Conservation (phyloP, 140 eudicot genomes). For the Flaveria floridana region DNA sequence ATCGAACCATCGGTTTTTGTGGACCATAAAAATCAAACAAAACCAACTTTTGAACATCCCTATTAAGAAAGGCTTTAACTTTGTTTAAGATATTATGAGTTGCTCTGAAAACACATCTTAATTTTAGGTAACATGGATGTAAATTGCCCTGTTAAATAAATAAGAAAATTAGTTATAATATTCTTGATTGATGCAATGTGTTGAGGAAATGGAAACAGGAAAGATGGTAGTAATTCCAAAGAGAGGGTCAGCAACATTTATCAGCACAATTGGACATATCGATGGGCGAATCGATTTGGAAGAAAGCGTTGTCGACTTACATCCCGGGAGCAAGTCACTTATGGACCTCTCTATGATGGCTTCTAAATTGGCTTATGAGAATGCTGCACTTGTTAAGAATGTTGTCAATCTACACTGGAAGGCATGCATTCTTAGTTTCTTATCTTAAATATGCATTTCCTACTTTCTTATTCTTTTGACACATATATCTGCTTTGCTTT, state of each 20-base stretch:
- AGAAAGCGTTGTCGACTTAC: conserved; percentile 17
- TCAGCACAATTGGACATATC: conserved; percentile 82
- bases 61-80: no score
- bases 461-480: not conserved
- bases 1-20: no score
- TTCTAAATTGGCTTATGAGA: conserved; percentile 88
- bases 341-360: conserved; percentile 89
- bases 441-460: not conserved
- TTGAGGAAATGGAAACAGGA: conserved; percentile 39
- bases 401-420: conserved; percentile 78
- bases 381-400: conserved; percentile 55
- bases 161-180: no score
- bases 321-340: conserved; percentile 48
- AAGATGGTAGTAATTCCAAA: conserved; percentile 59
- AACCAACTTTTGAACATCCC: no score
- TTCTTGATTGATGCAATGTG: no score
- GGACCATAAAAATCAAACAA: no score
- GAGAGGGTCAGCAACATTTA: conserved; percentile 72
- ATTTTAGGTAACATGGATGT: no score
- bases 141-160: no score
- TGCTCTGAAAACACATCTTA: no score
- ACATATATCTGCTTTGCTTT: conserved; percentile 14
- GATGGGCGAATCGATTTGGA: conserved; percentile 66
- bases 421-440: conserved; percentile 33
- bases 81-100: no score